phyloP scores from a whole-genome alignment of 2,329 filamentous ascomycete species.

The Dactylellina parvicollis region DNA sequence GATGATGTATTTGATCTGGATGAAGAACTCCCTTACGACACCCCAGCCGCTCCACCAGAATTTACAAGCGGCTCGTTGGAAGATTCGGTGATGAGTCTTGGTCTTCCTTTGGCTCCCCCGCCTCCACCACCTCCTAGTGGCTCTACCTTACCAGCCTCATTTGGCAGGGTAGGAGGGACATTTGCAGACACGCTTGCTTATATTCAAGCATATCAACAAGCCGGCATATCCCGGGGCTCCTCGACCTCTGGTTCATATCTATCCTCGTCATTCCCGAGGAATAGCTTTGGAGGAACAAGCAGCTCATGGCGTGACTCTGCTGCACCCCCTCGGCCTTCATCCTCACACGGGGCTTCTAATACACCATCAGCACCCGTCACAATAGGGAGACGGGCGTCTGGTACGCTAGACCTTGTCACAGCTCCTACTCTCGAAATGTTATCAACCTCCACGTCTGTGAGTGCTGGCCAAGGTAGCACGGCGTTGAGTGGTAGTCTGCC shows the following conservation, averaged over 20 bases:
- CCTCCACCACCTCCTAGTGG: constrained; percentile 44
- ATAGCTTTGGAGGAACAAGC: constrained; percentile 41
- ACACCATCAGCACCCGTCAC: constrained; percentile 24
- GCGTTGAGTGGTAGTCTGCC: constrained; percentile 38
- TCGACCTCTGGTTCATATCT: constrained; percentile 48
- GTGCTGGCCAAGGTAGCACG: constrained; percentile 10
- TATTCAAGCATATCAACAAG: constrained; percentile 50
- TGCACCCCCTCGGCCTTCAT: constrained; percentile 49
- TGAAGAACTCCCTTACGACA: constrained; percentile 46
- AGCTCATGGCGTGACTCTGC: constrained; percentile 44
- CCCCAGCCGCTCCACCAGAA: constrained; percentile 25
- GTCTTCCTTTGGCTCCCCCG: constrained; percentile 46
- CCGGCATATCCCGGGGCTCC: constrained; percentile 49
- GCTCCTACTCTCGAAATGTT: constrained; percentile 50
- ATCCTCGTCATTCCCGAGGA: constrained; percentile 49
- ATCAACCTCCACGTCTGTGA: constrained; percentile 36
- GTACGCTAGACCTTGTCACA: constrained; percentile 35
- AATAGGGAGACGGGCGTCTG: constrained; percentile 41
- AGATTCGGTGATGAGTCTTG: constrained; percentile 51
- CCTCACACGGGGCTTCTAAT: constrained; percentile 31
- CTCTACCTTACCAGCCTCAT: constrained; percentile 27
- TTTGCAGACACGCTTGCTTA: constrained; percentile 50
- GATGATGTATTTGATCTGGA: constrained; percentile 52
- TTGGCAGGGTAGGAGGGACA: constrained; percentile 41
- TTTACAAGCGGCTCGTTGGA: constrained; percentile 49